Percentiles rank a stretch among this genome's conserved stretches.
Conservation (phyloP, 345 rosid genomes). For the Nasturtium officinale region DNA sequence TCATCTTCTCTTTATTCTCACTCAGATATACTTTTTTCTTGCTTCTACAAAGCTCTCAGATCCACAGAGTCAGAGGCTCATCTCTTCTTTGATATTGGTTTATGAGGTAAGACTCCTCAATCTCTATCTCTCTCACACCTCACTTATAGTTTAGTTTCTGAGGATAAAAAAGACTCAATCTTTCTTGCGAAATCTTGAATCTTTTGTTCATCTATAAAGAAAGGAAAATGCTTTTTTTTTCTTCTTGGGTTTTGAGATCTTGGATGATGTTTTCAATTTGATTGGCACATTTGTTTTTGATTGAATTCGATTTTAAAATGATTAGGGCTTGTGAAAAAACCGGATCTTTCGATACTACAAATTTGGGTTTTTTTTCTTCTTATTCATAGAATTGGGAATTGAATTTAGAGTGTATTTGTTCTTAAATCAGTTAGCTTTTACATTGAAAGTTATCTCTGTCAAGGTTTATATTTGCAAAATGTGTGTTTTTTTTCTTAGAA, state of each 20-base stretch:
- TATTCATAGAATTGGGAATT: neutral
- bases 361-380: neutral
- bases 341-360: neutral
- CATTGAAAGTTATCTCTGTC: neutral
- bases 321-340: slow-evolving; percentile 11
- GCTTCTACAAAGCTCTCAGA: slow-evolving; percentile 21
- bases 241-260: neutral
- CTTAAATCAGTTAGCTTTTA: neutral
- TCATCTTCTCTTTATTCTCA: neutral
- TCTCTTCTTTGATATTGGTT: slow-evolving; percentile 46
- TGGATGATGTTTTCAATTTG: neutral
- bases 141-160: neutral
- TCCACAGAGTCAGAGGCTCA: slow-evolving; percentile 38
- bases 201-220: neutral
- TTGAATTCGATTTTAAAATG: slow-evolving; percentile 5
- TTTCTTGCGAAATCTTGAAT: neutral
- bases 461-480: neutral
- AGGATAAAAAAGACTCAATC: neutral
- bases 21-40: neutral
- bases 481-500: neutral
- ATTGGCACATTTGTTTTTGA: neutral
- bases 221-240: neutral
- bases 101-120: slow-evolving; percentile 44
- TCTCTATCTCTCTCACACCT: neutral
- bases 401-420: neutral